phyloP scores from a whole-genome alignment of 2,329 filamentous ascomycete species.

The Didymella sp. region DNA sequence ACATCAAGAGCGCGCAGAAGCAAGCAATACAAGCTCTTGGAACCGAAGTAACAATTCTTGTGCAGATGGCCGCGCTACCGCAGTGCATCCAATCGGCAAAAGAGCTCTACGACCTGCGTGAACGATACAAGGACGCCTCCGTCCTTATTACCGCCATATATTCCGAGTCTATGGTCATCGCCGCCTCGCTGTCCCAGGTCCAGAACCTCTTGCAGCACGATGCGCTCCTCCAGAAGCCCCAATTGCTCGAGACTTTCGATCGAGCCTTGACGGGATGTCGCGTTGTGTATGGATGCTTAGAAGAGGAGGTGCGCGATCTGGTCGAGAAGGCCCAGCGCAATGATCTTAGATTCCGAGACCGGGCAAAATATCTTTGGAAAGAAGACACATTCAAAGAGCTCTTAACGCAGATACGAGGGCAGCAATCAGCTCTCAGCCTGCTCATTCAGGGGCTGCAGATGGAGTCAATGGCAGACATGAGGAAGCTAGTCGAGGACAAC shows the following conservation, averaged over 20 bases:
- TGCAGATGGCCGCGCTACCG: conserved; percentile 32
- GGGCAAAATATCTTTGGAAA: conserved; percentile 41
- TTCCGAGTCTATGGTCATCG: conserved; percentile 44
- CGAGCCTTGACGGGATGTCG: conserved; percentile 42
- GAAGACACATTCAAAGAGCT: conserved; percentile 47
- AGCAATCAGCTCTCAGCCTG: conserved; percentile 43
- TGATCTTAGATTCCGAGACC: conserved; percentile 33
- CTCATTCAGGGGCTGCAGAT: conserved; percentile 47
- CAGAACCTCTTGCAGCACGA: conserved; percentile 40
- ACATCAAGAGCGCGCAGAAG: neutral
- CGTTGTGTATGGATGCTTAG: conserved; percentile 43
- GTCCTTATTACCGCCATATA: conserved; percentile 44
- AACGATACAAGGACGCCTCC: conserved; percentile 41
- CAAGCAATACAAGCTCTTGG: neutral
- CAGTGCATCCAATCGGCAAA: conserved; percentile 42
- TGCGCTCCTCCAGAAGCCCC: conserved; percentile 37
- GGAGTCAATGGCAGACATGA: conserved; percentile 45
- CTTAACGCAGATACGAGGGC: conserved; percentile 44
- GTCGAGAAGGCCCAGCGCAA: conserved; percentile 28
- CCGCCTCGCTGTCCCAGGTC: conserved; percentile 43
- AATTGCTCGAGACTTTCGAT: conserved; percentile 43
- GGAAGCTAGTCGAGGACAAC: conserved; percentile 39
- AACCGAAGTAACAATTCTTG: neutral
- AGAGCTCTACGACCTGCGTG: conserved; percentile 39
- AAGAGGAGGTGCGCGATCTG: conserved; percentile 42